These are phyloP conservation scores for Metschnikowia arizonensis DNA, from an alignment of 805 yeast species.

Conservation along the genomic window DNA sequence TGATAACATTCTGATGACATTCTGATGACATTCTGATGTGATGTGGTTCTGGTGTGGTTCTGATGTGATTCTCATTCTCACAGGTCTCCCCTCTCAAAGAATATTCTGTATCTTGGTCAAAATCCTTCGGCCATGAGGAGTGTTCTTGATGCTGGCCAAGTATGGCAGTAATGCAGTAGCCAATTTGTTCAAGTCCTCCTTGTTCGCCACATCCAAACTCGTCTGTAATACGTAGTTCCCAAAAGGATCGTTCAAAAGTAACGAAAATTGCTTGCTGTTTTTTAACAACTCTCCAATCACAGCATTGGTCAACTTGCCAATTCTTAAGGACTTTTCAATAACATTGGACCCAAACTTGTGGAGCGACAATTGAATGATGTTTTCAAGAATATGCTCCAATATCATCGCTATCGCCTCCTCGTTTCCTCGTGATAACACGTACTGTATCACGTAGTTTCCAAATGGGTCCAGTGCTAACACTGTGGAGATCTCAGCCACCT, in stretches of 20 bases:
- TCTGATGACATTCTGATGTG: too few relatives aligned
- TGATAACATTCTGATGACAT: too few relatives aligned
- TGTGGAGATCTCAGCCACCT: constrained; percentile 65
- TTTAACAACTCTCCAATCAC: constrained; percentile 42
- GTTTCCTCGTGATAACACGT: constrained; percentile 60
- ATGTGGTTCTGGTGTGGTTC: too few relatives aligned
- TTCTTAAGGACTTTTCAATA: constrained; percentile 52
- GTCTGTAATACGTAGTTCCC: constrained; percentile 61
- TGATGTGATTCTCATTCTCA: neutral
- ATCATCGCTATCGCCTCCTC: constrained; percentile 30
- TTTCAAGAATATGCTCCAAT: constrained; percentile 32
- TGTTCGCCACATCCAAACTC: constrained; percentile 52
- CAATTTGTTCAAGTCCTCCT: constrained; percentile 49
- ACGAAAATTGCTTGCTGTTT: constrained; percentile 32
- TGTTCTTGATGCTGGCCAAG: constrained; percentile 72
- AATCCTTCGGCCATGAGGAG: constrained; percentile 96
- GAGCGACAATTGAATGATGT: constrained; percentile 45
- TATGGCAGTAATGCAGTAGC: constrained; percentile 65
- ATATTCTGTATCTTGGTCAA: constrained; percentile 53
- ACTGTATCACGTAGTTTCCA: constrained; percentile 96
- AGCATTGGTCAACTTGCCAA: constrained; percentile 42
- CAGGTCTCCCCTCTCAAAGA: constrained; percentile 4
- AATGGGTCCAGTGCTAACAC: constrained; percentile 83
- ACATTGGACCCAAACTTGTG: constrained; percentile 62
- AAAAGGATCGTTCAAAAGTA: constrained; percentile 52